Base-by-base conservation (phyloP, 1,284 basidiomycete genomes). In the Caloboletus inedulis region DNA sequence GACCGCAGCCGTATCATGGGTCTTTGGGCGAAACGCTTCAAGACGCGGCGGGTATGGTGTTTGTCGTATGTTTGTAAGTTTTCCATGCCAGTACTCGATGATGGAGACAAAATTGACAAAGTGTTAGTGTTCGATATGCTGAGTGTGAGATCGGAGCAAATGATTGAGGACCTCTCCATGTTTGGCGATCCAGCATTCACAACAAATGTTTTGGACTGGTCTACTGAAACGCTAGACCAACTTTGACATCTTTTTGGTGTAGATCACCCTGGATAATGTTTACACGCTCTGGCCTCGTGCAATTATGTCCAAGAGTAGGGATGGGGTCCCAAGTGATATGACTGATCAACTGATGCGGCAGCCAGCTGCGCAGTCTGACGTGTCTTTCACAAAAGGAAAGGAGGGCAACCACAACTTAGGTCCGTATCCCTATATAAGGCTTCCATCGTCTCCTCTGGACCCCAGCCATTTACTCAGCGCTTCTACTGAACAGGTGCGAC, bases 401-500 rank as follows among this genome's bases (percentile, higher is more conserved):
- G 21, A 47, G 23, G 29, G 18, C 7, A 8, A 12, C n/a, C 19
- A 18, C 10, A n/a, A 1, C 1, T 7, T 30, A 3, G 18, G 1
- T 18, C 14, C 25, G 7, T 27, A 27, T 27, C 27, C 7, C 7
- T 19, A 36, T 46, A 43, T 43, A n/a, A 27, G 4, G 9, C 9
- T 31, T 5, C 36, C n/a, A 25, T 18, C 42, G n/a, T 31, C 25
- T 27, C 27, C 19, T 19, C 29, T 21, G 5, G 19, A 34, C 43
- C 23, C 18, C 23, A 18, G 9, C 36, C 4, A 27, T 46, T 13
- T 4, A 10, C 23, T 7, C 46, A 16, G 23, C 30, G 30, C 7
- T 12, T 14, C 14, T 25, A 40, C 14, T 12, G 25, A 40, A 27
- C 19, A 43, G 54, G 58, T 58, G 21, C 35, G 54, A 33, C 7